Conservation (phyloP, 495 filamentous ascomycete species). For the Margaritispora aquatica region DNA sequence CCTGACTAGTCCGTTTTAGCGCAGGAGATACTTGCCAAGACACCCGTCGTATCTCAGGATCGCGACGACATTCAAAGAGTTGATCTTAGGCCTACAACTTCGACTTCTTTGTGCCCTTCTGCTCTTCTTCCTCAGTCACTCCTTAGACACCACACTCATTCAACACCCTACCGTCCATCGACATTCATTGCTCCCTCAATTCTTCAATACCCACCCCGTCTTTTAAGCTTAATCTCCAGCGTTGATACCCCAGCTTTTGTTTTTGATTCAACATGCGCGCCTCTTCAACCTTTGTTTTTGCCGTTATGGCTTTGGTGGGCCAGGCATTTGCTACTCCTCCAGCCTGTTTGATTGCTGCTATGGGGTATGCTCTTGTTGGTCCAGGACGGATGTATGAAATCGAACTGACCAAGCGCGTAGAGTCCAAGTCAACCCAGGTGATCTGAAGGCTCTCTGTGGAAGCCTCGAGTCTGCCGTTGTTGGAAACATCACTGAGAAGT, state of each 20-base stretch:
- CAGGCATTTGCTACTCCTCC: constrained; percentile 27
- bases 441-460: constrained; percentile 28
- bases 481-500: constrained; percentile 29
- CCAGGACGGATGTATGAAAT: neutral
- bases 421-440: constrained; percentile 28
- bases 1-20: constrained; percentile 5
- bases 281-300: constrained; percentile 25
- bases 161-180: constrained; percentile 8
- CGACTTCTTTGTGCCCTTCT: constrained; percentile 3
- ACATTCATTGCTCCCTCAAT: neutral
- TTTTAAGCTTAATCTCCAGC: neutral
- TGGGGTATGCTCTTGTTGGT: constrained; percentile 23
- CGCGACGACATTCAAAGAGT: too few species aligned
- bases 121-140: constrained; percentile 15
- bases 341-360: constrained; percentile 29
- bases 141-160: constrained; percentile 19
- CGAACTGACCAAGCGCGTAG: constrained; percentile 5
- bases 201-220: neutral
- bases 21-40: neutral
- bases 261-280: constrained; percentile 27
- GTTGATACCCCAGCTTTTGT: constrained; percentile 12
- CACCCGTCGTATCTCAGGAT: neutral
- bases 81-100: constrained; percentile 7
- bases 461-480: constrained; percentile 20
- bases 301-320: constrained; percentile 26